Evolutionary conservation across 345 rosid genomes (phyloP), one percentile per base, ranked within the genome.

Genomic region (Heritiera littoralis): DNA sequence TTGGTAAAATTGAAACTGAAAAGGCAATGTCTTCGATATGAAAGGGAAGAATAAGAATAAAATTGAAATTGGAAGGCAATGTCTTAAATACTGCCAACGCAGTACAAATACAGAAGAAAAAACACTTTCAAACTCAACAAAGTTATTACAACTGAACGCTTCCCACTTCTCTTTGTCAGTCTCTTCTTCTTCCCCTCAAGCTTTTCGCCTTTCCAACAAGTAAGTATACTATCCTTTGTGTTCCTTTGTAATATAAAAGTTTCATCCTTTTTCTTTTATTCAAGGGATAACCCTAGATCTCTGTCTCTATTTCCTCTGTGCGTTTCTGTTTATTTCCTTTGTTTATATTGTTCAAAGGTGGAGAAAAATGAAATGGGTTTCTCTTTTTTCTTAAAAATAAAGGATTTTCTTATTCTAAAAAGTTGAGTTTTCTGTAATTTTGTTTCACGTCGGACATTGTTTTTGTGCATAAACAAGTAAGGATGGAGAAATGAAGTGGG

Each of bases 151-250:
- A 20, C 59, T 23, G 28, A 71, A 49, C 49, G 59, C 52, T 18
- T 68, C 28, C 48, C 4, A 11, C 12, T 30, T 68, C 58, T 54
- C 8, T 43, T 5, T 13, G 12, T 7, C 32, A 28, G 38, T 46
- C 40, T 8, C 11, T 9, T 69, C 74, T 28, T 51, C 23, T 30
- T 59, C 20, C 3, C 35, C 20, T 43, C 71, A 6, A n/a, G 54
- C 54, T 45, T 52, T 45, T 45, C 17, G 23, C 55, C 55, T 45
- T 45, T 71, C 59, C 75, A 51, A 30, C 23, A 71, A 59, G 75
- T 71, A 71, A 6, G 30, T 59, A 13, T 58, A n/a, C 41, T 30
- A 15, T 52, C 51, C 75, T 51, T 7, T 28, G 0, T 49, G 17
- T 28, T 14, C 35, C 1, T 59, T 13, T 51, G 6, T 28, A 23